phyloP scores from a whole-genome alignment of 2,329 filamentous ascomycete genomes.

The Zopfia rhizophila region DNA sequence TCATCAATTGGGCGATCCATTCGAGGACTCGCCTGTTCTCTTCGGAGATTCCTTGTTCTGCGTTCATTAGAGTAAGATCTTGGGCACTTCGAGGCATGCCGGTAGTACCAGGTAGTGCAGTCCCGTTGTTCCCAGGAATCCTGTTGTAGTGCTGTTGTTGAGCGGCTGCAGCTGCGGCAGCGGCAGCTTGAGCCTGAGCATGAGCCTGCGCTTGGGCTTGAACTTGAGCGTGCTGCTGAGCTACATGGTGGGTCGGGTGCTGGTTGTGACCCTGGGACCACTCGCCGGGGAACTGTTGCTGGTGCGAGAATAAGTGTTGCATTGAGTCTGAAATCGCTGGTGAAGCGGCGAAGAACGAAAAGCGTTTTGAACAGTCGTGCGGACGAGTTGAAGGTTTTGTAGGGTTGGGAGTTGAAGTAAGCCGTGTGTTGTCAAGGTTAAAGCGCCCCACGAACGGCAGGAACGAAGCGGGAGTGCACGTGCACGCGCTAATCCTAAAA shows the following conservation, averaged over 20 bases:
- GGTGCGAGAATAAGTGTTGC: slow-evolving; percentile 71
- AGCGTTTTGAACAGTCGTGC: too few species aligned
- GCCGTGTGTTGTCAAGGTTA: too few species aligned
- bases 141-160: slow-evolving; percentile 74
- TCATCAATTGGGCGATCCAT: slow-evolving; percentile 91
- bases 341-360: too few species aligned
- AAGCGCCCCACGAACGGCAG: too few species aligned
- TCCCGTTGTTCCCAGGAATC: slow-evolving; percentile 73
- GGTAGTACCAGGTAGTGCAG: slow-evolving; percentile 50
- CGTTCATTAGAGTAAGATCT: slow-evolving; percentile 46
- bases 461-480: too few species aligned
- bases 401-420: too few species aligned
- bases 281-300: slow-evolving; percentile 66
- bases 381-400: too few species aligned
- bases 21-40: slow-evolving; percentile 93
- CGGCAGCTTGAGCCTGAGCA: slow-evolving; percentile 62
- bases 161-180: slow-evolving; percentile 62
- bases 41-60: slow-evolving; percentile 72
- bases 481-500: too few species aligned
- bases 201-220: slow-evolving; percentile 58
- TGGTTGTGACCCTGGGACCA: slow-evolving; percentile 61
- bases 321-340: slow-evolving; percentile 58
- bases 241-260: slow-evolving; percentile 52
- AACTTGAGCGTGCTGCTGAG: slow-evolving; percentile 54
- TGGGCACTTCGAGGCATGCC: slow-evolving; percentile 50